Conservation (phyloP, 2,329 filamentous ascomycete species). For the Microcyclospora tardicrescens region DNA sequence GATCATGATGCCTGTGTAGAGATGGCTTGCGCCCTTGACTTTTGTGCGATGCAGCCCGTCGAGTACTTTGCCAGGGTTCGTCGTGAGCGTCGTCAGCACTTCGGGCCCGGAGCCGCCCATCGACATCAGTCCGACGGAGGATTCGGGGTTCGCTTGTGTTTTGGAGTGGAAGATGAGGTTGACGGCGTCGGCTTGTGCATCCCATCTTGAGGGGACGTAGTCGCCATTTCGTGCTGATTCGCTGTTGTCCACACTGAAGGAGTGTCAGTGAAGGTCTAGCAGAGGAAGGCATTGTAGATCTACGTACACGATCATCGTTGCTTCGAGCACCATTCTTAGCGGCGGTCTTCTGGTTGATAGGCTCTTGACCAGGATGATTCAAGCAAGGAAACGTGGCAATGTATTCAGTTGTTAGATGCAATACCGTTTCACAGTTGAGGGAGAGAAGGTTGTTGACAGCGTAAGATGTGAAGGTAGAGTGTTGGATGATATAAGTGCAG, state of each 20-base stretch:
- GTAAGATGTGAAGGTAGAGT: too few species aligned
- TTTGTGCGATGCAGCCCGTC: slow-evolving; percentile 87
- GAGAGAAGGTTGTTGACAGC: too few species aligned
- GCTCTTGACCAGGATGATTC: not conserved
- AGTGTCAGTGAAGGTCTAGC: slow-evolving; percentile 11
- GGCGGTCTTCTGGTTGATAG: slow-evolving; percentile 12
- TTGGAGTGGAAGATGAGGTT: slow-evolving; percentile 93
- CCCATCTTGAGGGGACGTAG: slow-evolving; percentile 79
- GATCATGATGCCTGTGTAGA: slow-evolving; percentile 90
- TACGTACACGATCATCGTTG: slow-evolving; percentile 79
- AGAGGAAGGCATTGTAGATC: slow-evolving; percentile 1
- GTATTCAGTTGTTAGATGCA: too few species aligned
- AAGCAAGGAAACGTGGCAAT: too few species aligned
- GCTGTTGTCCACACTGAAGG: slow-evolving; percentile 78
- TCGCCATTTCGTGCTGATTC: slow-evolving; percentile 97
- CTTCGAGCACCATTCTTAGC: slow-evolving; percentile 92
- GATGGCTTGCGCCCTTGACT: slow-evolving; percentile 76
- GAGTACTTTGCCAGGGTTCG: slow-evolving; percentile 89
- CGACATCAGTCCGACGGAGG: slow-evolving; percentile 93
- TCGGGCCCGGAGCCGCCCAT: slow-evolving; percentile 98
- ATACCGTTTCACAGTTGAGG: too few species aligned
- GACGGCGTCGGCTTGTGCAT: slow-evolving; percentile 89
- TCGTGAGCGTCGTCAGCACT: slow-evolving; percentile 89
- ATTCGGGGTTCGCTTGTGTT: slow-evolving; percentile 90
- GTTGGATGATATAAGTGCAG: too few species aligned